These are phyloP conservation scores for Fusarium subtropicale DNA, from an alignment of 2,329 filamentous ascomycete species.

Conservation along the genomic window DNA sequence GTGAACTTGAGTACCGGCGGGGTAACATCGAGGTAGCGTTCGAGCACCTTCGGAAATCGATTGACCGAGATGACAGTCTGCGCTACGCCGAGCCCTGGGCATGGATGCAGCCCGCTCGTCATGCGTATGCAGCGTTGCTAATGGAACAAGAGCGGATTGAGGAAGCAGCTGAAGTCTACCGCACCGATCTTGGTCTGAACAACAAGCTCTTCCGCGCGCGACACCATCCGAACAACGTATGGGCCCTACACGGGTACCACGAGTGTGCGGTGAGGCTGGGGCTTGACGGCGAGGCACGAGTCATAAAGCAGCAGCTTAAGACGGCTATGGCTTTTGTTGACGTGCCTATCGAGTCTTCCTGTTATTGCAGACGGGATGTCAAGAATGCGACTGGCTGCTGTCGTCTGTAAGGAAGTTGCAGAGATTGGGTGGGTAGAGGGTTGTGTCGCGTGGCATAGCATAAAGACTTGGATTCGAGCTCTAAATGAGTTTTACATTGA, in stretches of 20 bases:
- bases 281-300: slow-evolving; percentile 53
- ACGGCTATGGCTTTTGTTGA: slow-evolving; percentile 68
- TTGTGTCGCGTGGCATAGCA: not conserved
- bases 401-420: not conserved
- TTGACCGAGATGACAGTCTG: slow-evolving; percentile 69
- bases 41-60: slow-evolving; percentile 63
- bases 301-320: slow-evolving; percentile 58
- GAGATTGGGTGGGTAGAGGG: not conserved
- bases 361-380: slow-evolving; percentile 42
- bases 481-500: not conserved
- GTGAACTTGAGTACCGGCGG: slow-evolving; percentile 76
- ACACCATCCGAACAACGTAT: slow-evolving; percentile 77
- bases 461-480: not conserved
- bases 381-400: slow-evolving; percentile 19
- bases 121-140: slow-evolving; percentile 75
- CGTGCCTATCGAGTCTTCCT: slow-evolving; percentile 60
- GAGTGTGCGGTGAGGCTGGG: slow-evolving; percentile 71
- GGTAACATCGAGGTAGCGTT: slow-evolving; percentile 70
- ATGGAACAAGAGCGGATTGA: slow-evolving; percentile 70
- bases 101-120: slow-evolving; percentile 79
- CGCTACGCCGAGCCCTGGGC: slow-evolving; percentile 79
- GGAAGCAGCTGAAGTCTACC: slow-evolving; percentile 66
- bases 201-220: slow-evolving; percentile 69
- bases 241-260: slow-evolving; percentile 77
- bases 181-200: slow-evolving; percentile 69